phyloP scores from a whole-genome alignment of 345 rosid species.

The Eucalyptus marginata region DNA sequence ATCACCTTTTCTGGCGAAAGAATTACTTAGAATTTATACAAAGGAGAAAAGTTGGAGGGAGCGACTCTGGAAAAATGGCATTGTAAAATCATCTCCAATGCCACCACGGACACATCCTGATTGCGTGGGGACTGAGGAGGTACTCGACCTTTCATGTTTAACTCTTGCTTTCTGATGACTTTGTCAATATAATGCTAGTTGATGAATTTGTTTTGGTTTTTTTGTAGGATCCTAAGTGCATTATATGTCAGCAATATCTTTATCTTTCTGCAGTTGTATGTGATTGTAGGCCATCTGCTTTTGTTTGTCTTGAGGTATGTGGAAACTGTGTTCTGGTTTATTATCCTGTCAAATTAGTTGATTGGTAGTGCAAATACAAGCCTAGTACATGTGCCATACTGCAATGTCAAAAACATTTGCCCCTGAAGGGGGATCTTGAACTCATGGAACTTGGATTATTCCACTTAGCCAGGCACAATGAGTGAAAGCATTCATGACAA shows the following conservation, averaged over 20 bases:
- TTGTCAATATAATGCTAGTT: not conserved
- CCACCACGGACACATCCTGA: constrained; percentile 52
- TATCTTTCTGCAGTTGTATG: constrained; percentile 81
- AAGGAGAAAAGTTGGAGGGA: constrained; percentile 77
- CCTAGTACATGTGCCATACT: not conserved
- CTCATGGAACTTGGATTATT: not conserved
- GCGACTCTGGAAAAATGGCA: constrained; percentile 75
- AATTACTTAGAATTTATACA: constrained; percentile 49
- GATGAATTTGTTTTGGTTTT: constrained; percentile 2
- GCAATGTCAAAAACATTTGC: not conserved
- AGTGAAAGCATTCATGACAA: not conserved
- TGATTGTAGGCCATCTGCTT: constrained; percentile 70
- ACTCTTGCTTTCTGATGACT: not conserved
- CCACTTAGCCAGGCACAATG: not conserved
- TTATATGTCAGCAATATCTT: constrained; percentile 85
- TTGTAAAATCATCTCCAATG: constrained; percentile 73
- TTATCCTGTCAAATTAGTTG: not conserved
- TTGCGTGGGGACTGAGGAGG: constrained; percentile 89
- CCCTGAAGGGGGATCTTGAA: not conserved
- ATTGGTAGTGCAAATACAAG: not conserved
- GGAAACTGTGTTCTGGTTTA: not conserved
- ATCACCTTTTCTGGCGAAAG: constrained; percentile 61
- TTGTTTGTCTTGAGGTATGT: constrained; percentile 84
- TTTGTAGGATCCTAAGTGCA: constrained; percentile 79
- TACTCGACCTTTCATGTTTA: constrained; percentile 1